phyloP scores from a whole-genome alignment of 805 yeast species.

The Cyberlindnera galapagoensis region DNA sequence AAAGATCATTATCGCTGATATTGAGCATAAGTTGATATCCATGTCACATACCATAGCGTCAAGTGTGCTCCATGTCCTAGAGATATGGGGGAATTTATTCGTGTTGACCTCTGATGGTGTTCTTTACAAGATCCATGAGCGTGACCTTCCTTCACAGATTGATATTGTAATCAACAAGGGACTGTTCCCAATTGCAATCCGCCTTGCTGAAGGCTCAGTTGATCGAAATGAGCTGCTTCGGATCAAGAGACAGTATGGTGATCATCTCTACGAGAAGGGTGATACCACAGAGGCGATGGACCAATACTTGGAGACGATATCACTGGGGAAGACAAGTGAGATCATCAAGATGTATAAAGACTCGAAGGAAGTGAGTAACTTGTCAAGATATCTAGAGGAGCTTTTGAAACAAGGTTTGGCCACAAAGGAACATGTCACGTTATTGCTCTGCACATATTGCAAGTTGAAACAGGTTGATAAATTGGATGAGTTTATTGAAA shows the following conservation, averaged over 20 bases:
- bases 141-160: constrained; percentile 58
- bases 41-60: constrained; percentile 64
- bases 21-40: constrained; percentile 61
- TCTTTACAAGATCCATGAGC: constrained; percentile 61
- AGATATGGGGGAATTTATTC: constrained; percentile 49
- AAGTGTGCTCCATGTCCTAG: constrained; percentile 52
- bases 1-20: constrained; percentile 61
- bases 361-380: constrained; percentile 58
- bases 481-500: constrained; percentile 49
- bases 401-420: constrained; percentile 51
- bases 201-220: constrained; percentile 42
- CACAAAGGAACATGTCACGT: constrained; percentile 74
- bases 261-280: constrained; percentile 58
- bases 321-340: constrained; percentile 58
- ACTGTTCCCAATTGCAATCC: constrained; percentile 64
- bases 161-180: constrained; percentile 64
- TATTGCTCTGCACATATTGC: constrained; percentile 73
- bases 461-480: constrained; percentile 60
- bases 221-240: constrained; percentile 27
- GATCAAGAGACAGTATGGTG: constrained; percentile 60
- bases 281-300: constrained; percentile 64
- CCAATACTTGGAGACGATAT: constrained; percentile 61
- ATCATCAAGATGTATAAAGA: constrained; percentile 76
- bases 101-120: constrained; percentile 72
- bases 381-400: constrained; percentile 58